Base-by-base conservation (phyloP, 2,329 filamentous ascomycete genomes). In the Kalaharituber pfeilii region DNA sequence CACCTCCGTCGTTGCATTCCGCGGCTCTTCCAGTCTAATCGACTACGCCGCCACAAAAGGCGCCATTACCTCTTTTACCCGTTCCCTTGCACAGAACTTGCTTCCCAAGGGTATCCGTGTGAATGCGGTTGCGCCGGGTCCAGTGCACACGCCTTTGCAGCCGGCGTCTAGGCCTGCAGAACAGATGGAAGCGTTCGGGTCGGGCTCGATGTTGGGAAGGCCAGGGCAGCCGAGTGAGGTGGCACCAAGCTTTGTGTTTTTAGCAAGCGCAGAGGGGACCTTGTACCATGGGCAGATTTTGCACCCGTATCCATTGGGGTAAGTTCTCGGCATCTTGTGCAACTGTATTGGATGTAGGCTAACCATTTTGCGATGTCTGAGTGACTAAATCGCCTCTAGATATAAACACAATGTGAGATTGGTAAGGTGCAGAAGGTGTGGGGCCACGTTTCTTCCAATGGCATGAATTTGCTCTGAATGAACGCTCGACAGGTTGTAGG, bases 21-120 rank as follows among this genome's bases (percentile, higher is more conserved):
- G 74, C 54, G 75, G 76, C 1, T 75, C 73, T 2, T 58, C 65
- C 0, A 56, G 63, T 18, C 72, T 77, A 67, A 62, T 78, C 1
- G 77, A 79, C 62, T 79, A 79, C 59, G 68, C 72, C 2, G 67
- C 75, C 8, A 78, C 75, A 5, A 80, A 80, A 61, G 76, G 75
- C 5, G 75, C 76, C 24, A 77, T 80, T 54, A 69, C 72, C 2
- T 72, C 72, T 0, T 79, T 79, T 59, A 79, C 76, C 20, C 67
- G 71, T 11, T 68, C 74, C 4, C 65, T 79, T 33, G 70, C 75
- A 0, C 69, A 73, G 57, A 72, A 79, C 53, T 66, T 78, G 3
- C 67, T 72, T n/a, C 67, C 71, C 1, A 75, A 74, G 60, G 77
- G 76, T 1, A 79, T 80, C 53, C 55, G 61, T 22, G 62, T 63